Conservation (phyloP, 257 asterid genomes). For the Capsicum rhomboideum region DNA sequence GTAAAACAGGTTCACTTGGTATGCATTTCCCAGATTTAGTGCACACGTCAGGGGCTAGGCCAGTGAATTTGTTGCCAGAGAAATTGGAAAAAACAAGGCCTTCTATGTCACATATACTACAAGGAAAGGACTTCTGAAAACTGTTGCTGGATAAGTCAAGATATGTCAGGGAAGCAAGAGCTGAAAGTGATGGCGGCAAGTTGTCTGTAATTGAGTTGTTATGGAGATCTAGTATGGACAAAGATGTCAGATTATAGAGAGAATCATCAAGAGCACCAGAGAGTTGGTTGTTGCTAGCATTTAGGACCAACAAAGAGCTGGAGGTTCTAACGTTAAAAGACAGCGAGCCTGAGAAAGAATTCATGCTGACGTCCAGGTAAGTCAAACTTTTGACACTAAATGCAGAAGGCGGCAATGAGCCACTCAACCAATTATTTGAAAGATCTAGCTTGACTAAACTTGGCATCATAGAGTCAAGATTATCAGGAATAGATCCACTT, state of each 20-base stretch:
- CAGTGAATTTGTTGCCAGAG: conserved; percentile 51
- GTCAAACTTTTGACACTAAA: conserved; percentile 41
- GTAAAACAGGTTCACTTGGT: conserved; percentile 10
- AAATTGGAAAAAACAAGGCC: conserved; percentile 56
- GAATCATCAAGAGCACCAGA: conserved; percentile 39
- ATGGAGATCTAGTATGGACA: conserved; percentile 60
- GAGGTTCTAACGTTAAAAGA: conserved; percentile 7
- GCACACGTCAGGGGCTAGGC: conserved; percentile 36
- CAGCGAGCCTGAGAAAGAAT: conserved; percentile 45
- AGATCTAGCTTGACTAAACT: conserved; percentile 54
- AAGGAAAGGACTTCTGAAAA: conserved; percentile 47
- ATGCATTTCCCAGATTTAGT: conserved; percentile 19
- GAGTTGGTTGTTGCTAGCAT: conserved; percentile 54
- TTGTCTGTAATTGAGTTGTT: conserved; percentile 43
- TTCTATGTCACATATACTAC: conserved; percentile 49
- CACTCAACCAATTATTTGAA: conserved; percentile 42
- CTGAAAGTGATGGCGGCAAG: conserved; percentile 47
- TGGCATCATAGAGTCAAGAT: conserved; percentile 16
- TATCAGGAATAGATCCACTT: conserved; percentile 43
- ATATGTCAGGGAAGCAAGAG: conserved; percentile 51
- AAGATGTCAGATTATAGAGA: conserved; percentile 41
- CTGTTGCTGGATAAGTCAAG: conserved; percentile 69
- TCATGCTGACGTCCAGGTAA: conserved; percentile 56
- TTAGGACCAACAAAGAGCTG: conserved; percentile 47
- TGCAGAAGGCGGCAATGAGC: conserved; percentile 49